These are phyloP conservation scores for Hemileia vastatrix DNA, from an alignment of 1,284 basidiomycete genomes.

Conservation along the genomic window DNA sequence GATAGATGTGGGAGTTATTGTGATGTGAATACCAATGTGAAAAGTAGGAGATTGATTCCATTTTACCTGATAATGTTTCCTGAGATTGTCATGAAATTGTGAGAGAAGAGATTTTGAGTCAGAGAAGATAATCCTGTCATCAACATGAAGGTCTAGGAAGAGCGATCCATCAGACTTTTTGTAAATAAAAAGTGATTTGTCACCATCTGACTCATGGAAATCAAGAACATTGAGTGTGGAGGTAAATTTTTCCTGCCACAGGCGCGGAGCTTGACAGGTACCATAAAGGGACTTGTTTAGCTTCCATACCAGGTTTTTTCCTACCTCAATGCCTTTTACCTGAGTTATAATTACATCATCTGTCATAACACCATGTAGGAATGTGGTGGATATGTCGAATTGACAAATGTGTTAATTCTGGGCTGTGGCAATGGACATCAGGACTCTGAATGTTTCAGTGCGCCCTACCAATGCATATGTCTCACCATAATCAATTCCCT, in stretches of 20 bases:
- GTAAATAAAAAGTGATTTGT: not conserved
- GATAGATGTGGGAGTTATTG: too few species aligned
- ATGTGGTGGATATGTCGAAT: not conserved
- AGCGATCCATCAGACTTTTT: not conserved
- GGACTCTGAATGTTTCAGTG: not conserved
- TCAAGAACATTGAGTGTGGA: too few species aligned
- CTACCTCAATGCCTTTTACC: not conserved
- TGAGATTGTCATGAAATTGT: not conserved
- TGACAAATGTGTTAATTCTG: not conserved
- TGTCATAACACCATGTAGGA: not conserved
- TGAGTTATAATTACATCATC: not conserved
- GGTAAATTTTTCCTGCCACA: too few species aligned
- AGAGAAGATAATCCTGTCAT: not conserved
- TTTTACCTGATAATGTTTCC: too few species aligned
- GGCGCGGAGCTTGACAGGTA: not conserved
- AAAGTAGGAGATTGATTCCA: too few species aligned
- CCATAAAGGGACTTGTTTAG: conserved; percentile 1
- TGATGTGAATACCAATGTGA: too few species aligned
- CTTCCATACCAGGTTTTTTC: not conserved
- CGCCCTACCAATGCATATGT: not conserved
- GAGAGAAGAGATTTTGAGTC: not conserved
- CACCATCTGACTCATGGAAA: too few species aligned
- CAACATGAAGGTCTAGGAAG: not conserved
- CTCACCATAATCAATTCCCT: too few species aligned
- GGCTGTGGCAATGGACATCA: not conserved